Evolutionary conservation across 768 basidiomycete genomes (phyloP).

Genomic region (Boletus insuetus): DNA sequence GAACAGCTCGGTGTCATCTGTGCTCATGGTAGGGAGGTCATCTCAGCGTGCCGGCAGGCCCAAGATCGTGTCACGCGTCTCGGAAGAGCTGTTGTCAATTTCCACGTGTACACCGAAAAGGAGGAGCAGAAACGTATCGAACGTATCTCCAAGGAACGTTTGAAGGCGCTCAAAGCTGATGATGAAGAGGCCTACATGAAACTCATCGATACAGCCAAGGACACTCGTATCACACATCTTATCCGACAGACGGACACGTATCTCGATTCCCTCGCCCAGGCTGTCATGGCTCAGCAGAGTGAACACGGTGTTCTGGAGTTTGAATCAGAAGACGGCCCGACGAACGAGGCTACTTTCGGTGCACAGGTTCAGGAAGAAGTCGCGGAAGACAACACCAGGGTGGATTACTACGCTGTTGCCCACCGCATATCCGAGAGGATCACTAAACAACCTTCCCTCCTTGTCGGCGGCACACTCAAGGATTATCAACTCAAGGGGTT

Average conservation of each 20-base stretch:
- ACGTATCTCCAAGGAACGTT: conserved; percentile 93
- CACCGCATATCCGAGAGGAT: conserved; percentile 90
- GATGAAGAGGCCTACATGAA: conserved; percentile 99
- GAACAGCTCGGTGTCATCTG: conserved; percentile 90
- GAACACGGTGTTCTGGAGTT: conserved; percentile 51
- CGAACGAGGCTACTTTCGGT: conserved; percentile 89
- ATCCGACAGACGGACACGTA: conserved; percentile 92
- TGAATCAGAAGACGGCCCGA: conserved; percentile 68
- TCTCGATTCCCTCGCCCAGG: conserved; percentile 92
- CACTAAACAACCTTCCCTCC: conserved; percentile 64
- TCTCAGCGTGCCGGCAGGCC: conserved; percentile 63
- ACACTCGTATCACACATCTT: conserved; percentile 96
- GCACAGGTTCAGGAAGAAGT: conserved; percentile 67
- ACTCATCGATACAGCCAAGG: conserved; percentile 98
- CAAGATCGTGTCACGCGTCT: conserved; percentile 59
- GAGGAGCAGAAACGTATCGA: conserved; percentile 98
- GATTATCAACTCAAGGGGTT: conserved; percentile 94
- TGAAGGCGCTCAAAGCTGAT: conserved; percentile 94
- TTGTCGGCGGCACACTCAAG: conserved; percentile 87
- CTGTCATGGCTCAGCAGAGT: conserved; percentile 89
- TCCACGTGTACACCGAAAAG: conserved; percentile 91
- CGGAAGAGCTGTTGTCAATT: conserved; percentile 74
- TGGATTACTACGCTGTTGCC: conserved; percentile 96
- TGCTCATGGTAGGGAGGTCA: conserved; percentile 74
- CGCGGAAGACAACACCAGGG: conserved; percentile 63